A percentile compares a stretch with the other conserved stretches of the same genome.
Evolutionary conservation across 176 grass and related monocot species (phyloP).

Genomic region (Musa schizocarpa): DNA sequence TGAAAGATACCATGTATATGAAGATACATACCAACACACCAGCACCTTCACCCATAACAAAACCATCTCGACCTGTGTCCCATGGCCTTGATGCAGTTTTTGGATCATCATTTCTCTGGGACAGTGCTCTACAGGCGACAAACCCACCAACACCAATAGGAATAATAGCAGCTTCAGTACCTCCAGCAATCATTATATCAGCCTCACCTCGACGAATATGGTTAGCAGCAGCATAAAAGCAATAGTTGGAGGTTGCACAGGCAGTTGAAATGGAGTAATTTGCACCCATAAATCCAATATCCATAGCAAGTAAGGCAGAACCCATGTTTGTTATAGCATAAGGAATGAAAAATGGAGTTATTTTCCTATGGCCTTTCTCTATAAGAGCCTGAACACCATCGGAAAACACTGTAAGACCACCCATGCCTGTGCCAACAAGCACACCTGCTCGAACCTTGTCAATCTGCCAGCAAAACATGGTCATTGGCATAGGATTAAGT

Average conservation of each 20-base stretch:
- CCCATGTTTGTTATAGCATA: conserved; percentile 61
- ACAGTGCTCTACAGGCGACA: conserved; percentile 61
- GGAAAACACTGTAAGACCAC: conserved; percentile 43
- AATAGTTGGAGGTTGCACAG: conserved; percentile 56
- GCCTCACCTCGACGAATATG: conserved; percentile 57
- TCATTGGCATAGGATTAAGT: neutral
- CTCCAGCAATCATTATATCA: conserved; percentile 53
- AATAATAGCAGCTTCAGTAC: conserved; percentile 57
- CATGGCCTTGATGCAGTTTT: conserved; percentile 53
- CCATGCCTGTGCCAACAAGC: conserved; percentile 59
- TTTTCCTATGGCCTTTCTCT: conserved; percentile 52
- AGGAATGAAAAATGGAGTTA: conserved; percentile 58
- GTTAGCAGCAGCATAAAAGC: conserved; percentile 57
- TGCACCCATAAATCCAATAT: conserved; percentile 58
- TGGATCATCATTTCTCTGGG: conserved; percentile 51
- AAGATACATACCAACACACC: conserved; percentile 38
- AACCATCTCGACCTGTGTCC: conserved; percentile 55
- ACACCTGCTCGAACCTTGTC: conserved; percentile 42
- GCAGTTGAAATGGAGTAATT: conserved; percentile 72
- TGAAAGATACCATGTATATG: conserved; percentile 2
- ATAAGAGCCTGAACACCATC: conserved; percentile 42
- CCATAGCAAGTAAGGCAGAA: conserved; percentile 51
- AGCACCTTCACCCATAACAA: conserved; percentile 79
- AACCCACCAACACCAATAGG: conserved; percentile 55
- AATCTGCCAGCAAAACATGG: conserved; percentile 28